A percentile compares a stretch with the other conserved stretches of the same genome.
These are phyloP conservation scores for Hebeloma cylindrosporum DNA, from an alignment of 768 basidiomycete species.

Conservation along the genomic window DNA sequence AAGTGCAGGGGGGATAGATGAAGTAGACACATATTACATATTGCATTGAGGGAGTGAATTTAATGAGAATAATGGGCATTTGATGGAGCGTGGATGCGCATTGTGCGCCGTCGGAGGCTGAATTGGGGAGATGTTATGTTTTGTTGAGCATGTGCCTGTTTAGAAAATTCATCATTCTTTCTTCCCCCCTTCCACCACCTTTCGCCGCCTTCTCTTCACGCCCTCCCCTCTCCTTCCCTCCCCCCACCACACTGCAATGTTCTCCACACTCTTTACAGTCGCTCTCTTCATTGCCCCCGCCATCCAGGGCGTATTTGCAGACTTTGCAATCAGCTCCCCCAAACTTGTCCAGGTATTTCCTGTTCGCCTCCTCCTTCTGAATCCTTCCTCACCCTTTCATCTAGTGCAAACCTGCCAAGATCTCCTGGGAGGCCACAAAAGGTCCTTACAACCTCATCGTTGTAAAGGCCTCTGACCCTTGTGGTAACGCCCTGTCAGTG, in stretches of 20 bases:
- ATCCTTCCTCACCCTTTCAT: conserved; percentile 1
- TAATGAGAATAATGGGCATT: conserved; percentile 12
- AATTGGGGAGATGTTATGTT: conserved; percentile 11
- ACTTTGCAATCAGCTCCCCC: conserved; percentile 54
- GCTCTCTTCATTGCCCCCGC: conserved; percentile 64
- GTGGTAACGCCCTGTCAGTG: conserved; percentile 60
- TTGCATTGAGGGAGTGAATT: conserved; percentile 6
- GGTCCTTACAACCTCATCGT: conserved; percentile 60
- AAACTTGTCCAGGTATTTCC: conserved; percentile 51
- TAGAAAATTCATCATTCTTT: conserved; percentile 10
- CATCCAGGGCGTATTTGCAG: conserved; percentile 51
- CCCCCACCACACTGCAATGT: conserved; percentile 50
- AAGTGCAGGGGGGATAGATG: neutral
- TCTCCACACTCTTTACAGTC: conserved; percentile 74
- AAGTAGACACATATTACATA: conserved; percentile 15
- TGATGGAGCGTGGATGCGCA: conserved; percentile 11
- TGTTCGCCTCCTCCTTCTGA: neutral
- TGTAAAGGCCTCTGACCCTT: conserved; percentile 52
- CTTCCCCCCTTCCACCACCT: conserved; percentile 21
- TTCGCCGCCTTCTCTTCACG: conserved; percentile 30
- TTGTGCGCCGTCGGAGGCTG: conserved; percentile 8
- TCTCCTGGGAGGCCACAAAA: conserved; percentile 51
- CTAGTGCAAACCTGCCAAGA: conserved; percentile 52
- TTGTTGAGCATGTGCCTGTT: conserved; percentile 10
- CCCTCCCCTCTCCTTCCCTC: conserved; percentile 25